Conservation (phyloP, 2,329 filamentous ascomycete genomes). For the Stromatinia cepivora region DNA sequence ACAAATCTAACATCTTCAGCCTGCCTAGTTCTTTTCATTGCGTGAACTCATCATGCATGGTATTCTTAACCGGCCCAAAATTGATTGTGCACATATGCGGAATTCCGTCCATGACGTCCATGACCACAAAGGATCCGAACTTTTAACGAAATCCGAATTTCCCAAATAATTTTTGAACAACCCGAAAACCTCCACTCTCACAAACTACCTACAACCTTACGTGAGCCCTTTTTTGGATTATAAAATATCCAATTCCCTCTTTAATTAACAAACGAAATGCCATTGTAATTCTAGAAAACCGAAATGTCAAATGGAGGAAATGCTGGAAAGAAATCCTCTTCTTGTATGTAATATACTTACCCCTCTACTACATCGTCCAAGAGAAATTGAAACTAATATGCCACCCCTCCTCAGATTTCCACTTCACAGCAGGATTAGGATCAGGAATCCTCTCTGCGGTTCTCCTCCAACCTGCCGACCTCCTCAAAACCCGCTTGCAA, state of each 20-base stretch:
- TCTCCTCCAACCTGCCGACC: conserved; percentile 89
- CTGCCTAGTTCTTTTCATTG: neutral
- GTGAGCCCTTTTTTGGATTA: conserved; percentile 13
- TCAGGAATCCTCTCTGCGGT: conserved; percentile 87
- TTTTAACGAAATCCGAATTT: conserved; percentile 6
- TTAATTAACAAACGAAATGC: conserved; percentile 28
- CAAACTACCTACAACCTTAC: conserved; percentile 12
- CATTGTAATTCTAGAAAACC: conserved; percentile 28
- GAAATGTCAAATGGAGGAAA: conserved; percentile 53
- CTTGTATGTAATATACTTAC: conserved; percentile 43
- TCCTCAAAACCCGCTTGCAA: conserved; percentile 94
- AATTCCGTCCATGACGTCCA: conserved; percentile 20
- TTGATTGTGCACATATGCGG: conserved; percentile 5
- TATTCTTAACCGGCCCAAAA: neutral
- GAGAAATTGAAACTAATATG: neutral
- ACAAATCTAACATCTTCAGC: neutral
- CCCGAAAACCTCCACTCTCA: neutral
- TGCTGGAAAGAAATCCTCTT: conserved; percentile 51
- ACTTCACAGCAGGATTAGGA: conserved; percentile 84
- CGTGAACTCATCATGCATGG: neutral
- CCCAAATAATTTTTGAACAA: conserved; percentile 5
- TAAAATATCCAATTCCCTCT: conserved; percentile 5
- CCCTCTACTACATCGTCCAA: neutral
- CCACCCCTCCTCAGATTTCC: conserved; percentile 58
- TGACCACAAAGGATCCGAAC: conserved; percentile 10